These are phyloP conservation scores for Coemansia sp. DNA, from an alignment of 192 early-diverging fungal genomes.

Conservation along the genomic window DNA sequence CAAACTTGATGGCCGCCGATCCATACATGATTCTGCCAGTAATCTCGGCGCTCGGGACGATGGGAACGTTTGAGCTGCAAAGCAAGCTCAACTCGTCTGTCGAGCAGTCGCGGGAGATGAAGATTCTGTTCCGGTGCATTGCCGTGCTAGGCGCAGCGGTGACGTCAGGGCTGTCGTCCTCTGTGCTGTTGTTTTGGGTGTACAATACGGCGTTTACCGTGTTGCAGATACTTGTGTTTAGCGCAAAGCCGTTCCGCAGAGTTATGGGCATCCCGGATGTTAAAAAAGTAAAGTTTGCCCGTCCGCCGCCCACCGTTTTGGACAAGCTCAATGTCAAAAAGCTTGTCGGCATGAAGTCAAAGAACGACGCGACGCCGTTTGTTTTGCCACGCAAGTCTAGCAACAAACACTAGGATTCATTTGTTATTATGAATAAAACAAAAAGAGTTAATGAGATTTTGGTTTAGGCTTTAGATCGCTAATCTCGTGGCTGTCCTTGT, in stretches of 20 bases:
- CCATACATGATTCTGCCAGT: slow-evolving; percentile 81
- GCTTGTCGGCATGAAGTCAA: slow-evolving; percentile 16
- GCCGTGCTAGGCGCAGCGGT: slow-evolving; percentile 53
- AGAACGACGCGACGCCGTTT: slow-evolving; percentile 11
- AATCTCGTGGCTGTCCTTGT: slow-evolving; percentile 63
- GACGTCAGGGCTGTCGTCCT: slow-evolving; percentile 57
- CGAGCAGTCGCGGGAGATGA: slow-evolving; percentile 27
- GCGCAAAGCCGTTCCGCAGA: slow-evolving; percentile 57
- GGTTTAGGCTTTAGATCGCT: slow-evolving; percentile 26
- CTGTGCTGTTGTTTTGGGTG: slow-evolving; percentile 84
- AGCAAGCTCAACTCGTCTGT: slow-evolving; percentile 26
- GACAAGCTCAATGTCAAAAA: slow-evolving; percentile 15
- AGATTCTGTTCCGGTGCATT: slow-evolving; percentile 51
- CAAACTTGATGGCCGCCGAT: slow-evolving; percentile 77
- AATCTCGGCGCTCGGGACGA: slow-evolving; percentile 65
- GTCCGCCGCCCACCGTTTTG: slow-evolving; percentile 14
- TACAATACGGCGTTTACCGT: slow-evolving; percentile 72
- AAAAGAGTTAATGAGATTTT: not conserved
- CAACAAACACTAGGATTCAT: not conserved
- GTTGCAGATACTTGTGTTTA: slow-evolving; percentile 67
- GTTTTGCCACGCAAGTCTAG: slow-evolving; percentile 26
- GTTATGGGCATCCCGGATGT: slow-evolving; percentile 62
- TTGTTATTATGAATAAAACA: slow-evolving; percentile 5
- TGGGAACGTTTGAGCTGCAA: slow-evolving; percentile 70
- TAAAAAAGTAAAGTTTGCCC: slow-evolving; percentile 27